Base-by-base conservation (phyloP, 2,329 filamentous ascomycete species). In the Lasiodiplodia theobromae region DNA sequence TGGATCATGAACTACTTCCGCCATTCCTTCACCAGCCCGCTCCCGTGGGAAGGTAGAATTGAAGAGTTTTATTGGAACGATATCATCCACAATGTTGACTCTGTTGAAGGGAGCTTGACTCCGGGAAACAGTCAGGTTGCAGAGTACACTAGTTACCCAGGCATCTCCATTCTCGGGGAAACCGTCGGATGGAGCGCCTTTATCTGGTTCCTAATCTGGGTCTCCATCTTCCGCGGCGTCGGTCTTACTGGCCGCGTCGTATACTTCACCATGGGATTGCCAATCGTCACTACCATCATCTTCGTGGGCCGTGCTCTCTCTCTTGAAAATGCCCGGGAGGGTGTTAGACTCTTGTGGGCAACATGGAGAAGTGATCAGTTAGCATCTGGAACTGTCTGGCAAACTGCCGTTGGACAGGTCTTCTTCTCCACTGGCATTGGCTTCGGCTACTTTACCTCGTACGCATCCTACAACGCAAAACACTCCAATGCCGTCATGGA, bases 1-100 rank as follows among this genome's bases (percentile, higher is more conserved):
- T 88, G 86, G 86, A 87, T 88, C 68, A 87, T 87, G 85, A 82
- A 80, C 69, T 88, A 87, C 72, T 88, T 88, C 70, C 83, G 86
- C 5, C 80, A 85, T 69, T 87, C 85, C 2, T 88, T 88, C 72
- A 81, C 76, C 3, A 87, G 81, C 57, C 86, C 86, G 0, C 74
- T 88, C 12, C 86, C 86, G 0, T 88, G 86, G 86, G 79, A 82
- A 28, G 80, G 78, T 25, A 77, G 82, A 2, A 82, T 84, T 23
- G 79, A 86, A 14, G 84, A 86, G 1, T 88, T 88, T 71, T 88
- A 87, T 2, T 62, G 58, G 58, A 62, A 62, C 38, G 80, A 86
- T 49, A 84, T 88, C 0, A 79, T 87, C 8, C 79, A 79, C 16
- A 86, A 86, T 64, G 76, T 82, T 4, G 78, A 82, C 80, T 62